A percentile compares a stretch with the other conserved stretches of the same genome.
phyloP scores from a whole-genome alignment of 192 early-diverging fungal species.

The Coemansia sp. region DNA sequence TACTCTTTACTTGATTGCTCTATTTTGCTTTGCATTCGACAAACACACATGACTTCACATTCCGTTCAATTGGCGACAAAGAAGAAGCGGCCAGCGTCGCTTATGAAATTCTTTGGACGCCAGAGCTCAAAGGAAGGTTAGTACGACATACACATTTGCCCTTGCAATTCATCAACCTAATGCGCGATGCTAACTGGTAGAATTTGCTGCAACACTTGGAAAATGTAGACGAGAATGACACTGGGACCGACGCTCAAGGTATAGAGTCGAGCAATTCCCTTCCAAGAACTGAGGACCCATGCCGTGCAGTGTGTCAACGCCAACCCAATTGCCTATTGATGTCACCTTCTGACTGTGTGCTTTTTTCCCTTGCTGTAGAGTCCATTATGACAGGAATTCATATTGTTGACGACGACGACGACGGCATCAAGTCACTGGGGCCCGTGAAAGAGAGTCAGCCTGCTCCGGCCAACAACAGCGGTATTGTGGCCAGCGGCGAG shows the following conservation, averaged over 20 bases:
- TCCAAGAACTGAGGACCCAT: not conserved
- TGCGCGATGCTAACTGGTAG: not conserved
- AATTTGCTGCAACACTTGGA: not conserved
- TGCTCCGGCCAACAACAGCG: not conserved
- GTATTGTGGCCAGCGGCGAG: not conserved
- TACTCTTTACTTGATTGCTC: not conserved
- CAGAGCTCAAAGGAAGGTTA: constrained; percentile 18
- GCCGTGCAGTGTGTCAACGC: not conserved
- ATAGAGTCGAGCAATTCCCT: not conserved
- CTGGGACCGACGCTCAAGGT: not conserved
- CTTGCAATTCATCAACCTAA: not conserved
- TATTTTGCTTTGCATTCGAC: not conserved
- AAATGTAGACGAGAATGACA: not conserved
- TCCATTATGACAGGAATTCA: not conserved
- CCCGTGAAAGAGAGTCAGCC: not conserved
- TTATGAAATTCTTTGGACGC: constrained; percentile 39
- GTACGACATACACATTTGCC: not conserved
- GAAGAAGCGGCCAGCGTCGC: constrained; percentile 35
- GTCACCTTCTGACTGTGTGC: not conserved
- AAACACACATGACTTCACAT: not conserved
- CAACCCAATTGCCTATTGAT: not conserved
- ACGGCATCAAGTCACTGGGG: not conserved
- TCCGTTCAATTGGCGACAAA: not conserved
- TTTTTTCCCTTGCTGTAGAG: not conserved
- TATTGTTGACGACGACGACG: constrained; percentile 9